Conservation (phyloP, 163 green algal genomes). For the Chlorella variabilis region DNA sequence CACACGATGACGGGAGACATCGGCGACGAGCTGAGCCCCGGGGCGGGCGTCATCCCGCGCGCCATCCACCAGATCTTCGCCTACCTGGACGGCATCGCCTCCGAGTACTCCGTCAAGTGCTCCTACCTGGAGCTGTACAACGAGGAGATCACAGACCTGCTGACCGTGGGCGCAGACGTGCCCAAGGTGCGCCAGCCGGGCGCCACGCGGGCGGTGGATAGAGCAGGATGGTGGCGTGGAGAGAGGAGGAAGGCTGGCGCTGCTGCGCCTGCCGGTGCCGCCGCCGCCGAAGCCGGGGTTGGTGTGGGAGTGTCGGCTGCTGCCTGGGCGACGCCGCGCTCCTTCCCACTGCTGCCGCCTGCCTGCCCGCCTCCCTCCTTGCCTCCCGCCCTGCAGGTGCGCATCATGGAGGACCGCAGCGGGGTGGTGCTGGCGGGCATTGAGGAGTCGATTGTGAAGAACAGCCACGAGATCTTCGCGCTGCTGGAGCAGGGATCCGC, state of each 20-base stretch:
- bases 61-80: constrained; percentile 97
- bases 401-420: constrained; percentile 90
- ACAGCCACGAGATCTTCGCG: constrained; percentile 67
- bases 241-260: too few relatives aligned
- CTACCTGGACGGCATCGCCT: constrained; percentile 77
- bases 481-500: constrained; percentile 90
- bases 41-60: constrained; percentile 93
- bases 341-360: neutral
- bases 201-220: too few relatives aligned
- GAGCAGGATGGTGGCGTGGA: too few relatives aligned
- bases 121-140: constrained; percentile 99
- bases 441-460: constrained; percentile 95
- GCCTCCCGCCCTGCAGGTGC: constrained; percentile 47
- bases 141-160: constrained; percentile 98
- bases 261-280: too few relatives aligned
- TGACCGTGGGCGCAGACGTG: constrained; percentile 63
- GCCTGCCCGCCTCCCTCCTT: neutral
- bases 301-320: neutral
- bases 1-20: constrained; percentile 96
- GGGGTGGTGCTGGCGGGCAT: constrained; percentile 90
- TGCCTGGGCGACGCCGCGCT: neutral
- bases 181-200: constrained; percentile 47
- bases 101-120: constrained; percentile 90
- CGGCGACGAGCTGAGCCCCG: constrained; percentile 39
- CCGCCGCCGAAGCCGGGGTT: too few relatives aligned